Evolutionary conservation across 768 basidiomycete genomes (phyloP), one percentile per base, ranked within the genome.

Genomic region (Fomitopsis serialis): DNA sequence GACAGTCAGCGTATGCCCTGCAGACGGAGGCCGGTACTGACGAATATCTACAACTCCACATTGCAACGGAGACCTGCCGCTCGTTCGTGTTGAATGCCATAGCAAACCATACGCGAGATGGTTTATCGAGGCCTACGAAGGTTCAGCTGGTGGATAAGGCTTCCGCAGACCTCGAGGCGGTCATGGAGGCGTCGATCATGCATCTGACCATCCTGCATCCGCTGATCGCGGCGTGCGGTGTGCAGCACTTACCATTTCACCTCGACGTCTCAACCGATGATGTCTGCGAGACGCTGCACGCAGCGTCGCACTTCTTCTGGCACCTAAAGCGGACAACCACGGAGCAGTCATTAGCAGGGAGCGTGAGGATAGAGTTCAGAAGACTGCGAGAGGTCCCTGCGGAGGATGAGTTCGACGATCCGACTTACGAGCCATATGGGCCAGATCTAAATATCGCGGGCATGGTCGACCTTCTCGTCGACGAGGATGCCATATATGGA

Each of bases 381-480:
- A 6, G 46, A 29, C 52, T 53, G 13, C 15, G 13, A 19, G 22
- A 48, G 35, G 24, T n/a, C 12, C 11, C 15, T 23, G 43, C n/a
- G 12, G 19, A 34, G 23, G 52, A 55, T 25, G 55, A 36, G 35
- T 15, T 21, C 49, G 24, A 37, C 15, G 23, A 56, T n/a, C 21
- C 21, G 12, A 37, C 36, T 17, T 35, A 21, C 50, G n/a, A 21
- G 12, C 43, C 29, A n/a, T 34, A 37, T 13, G 56, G 51, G 24
- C 17, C 23, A 19, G 50, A 57, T 40, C 44, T 54, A 19, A 58
- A 45, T 22, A n/a, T 22, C n/a, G 42, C 21, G 13, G 45, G 62
- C 29, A 45, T 32, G 1, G 46, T 57, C 13, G 65, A 67, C 55
- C 55, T 67, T 7, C 32, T 57, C 23, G 46, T 59, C n/a, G 55